Percentiles rank a stretch among this genome's conserved stretches.
phyloP scores from a whole-genome alignment of 2,329 filamentous ascomycete species.

The Microthyrium microscopicum region DNA sequence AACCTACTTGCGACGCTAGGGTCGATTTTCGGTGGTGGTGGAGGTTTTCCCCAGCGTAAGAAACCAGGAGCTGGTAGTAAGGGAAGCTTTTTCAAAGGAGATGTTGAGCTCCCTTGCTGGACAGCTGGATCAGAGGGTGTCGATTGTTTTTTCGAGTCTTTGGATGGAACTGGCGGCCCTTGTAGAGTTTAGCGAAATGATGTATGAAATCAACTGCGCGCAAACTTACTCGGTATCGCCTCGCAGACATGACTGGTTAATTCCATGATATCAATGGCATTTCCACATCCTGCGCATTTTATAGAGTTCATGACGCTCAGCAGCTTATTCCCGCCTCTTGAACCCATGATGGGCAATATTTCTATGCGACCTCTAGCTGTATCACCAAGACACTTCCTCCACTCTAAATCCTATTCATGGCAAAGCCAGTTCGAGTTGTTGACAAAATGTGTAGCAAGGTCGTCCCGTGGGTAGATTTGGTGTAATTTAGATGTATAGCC shows the following conservation, averaged over 20 bases:
- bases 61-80: too few relatives aligned
- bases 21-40: slow-evolving; percentile 40
- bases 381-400: too few relatives aligned
- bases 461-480: too few relatives aligned
- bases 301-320: slow-evolving; percentile 59
- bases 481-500: too few relatives aligned
- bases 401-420: too few relatives aligned
- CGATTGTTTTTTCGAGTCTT: slow-evolving; percentile 27
- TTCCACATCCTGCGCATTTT: slow-evolving; percentile 63
- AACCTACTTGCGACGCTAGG: slow-evolving; percentile 40
- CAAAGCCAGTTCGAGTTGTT: too few relatives aligned
- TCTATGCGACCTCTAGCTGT: too few relatives aligned
- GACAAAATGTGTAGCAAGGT: too few relatives aligned
- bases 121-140: slow-evolving; percentile 12
- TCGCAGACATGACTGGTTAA: slow-evolving; percentile 73
- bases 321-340: too few relatives aligned
- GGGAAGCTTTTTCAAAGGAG: too few relatives aligned
- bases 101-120: slow-evolving; percentile 12
- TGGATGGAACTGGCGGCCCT: slow-evolving; percentile 43
- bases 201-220: not conserved
- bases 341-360: too few relatives aligned
- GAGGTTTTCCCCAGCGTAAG: slow-evolving; percentile 27
- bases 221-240: slow-evolving; percentile 28
- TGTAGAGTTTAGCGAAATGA: slow-evolving; percentile 22
- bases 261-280: slow-evolving; percentile 63